Base-by-base conservation (phyloP, 768 basidiomycete species). In the Pisolithus marmoratus region DNA sequence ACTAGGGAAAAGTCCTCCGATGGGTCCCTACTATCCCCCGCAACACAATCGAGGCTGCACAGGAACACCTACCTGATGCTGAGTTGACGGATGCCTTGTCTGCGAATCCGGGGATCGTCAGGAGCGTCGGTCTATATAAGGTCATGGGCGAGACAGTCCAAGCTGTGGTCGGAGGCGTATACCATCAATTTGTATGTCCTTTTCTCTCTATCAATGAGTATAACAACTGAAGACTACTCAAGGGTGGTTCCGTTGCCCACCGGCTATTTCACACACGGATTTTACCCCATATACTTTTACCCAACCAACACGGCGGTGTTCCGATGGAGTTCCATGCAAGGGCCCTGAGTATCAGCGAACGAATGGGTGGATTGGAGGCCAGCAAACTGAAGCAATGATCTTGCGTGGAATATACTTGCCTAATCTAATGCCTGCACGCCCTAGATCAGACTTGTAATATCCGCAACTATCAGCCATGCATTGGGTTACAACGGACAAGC, bases 141-240 rank as follows among this genome's bases (percentile, higher is more conserved):
- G 82, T 90, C 19, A 79, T 84, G 60, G 90, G 90, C 2, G 83
- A 87, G 52, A 76, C 83, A 0, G 86, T 90, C 5, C 82, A 85
- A 58, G 90, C 86, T 3, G 73, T 90, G 15, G 67, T 90, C 27
- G 90, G 90, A 22, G 87, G 83, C 6, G 77, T 90, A 12, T 89
- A 82, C 60, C 81, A 85, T 60, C 87, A 93, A 72, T 88, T 84
- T 65, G 90, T 92, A 60, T 53, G 88, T 74, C 48, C 23, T 31
- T 48, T 52, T 36, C 44, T 58, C 56, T 62, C 72, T 11, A 55
- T 69, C 9, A 26, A 26, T 54, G 19, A 69, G 17, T 15, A 9
- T 4, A 36, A 37, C 31, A n/a, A 19, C 24, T 41, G 1, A 47
- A 22, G 19, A 4, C 37, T 23, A 45, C 11, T 29, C 20, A 40